Evolutionary conservation across 1,284 basidiomycete species (phyloP), one percentile per base, ranked within the genome.

Genomic region (Termitomyces sp.): DNA sequence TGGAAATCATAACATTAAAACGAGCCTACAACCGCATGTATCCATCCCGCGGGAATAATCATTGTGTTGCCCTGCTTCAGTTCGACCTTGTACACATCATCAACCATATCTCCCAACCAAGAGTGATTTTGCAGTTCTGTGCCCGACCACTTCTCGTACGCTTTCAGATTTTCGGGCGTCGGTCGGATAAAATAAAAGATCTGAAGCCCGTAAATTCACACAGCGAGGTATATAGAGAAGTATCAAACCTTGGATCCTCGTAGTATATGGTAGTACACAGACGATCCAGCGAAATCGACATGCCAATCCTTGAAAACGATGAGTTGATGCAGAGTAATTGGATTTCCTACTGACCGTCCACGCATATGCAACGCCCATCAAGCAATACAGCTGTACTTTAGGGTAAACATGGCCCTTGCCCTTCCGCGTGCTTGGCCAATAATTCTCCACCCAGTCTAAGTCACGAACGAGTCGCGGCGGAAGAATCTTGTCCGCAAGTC

Each of bases 21-120:
- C n/a, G 15, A 36, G 24, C 88, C 68, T 67, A 93, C 92, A 34
- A 99, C 96, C 17, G 94, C 92, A 67, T 99, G 96, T 58, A 98
- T 97, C 89, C 96, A 98, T 0, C 96, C 96, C 0, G 92, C 88
- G 1, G 94, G 94, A 52, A 98, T 96, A 55, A 97, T 90, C 92
- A 97, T 95, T 0, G 94, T 98, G 64, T 95, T 94, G 1, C 94
- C 94, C n/a, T 80, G 77, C 9, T 73, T 71, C 55, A 98, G 72
- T 49, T 88, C 86, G 8, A 96, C 88, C 66, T 90, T 94, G 64
- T 85, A 83, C 3, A 98, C 93, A 60, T 90, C 86, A 61, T 96
- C 92, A 12, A 86, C 88, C 76, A 90, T 76, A 62, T 97, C 92
- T 5, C 95, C 95, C 7, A 98, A 77, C 95, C 96, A 98, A 15